A percentile compares a stretch with the other conserved stretches of the same genome.
These are phyloP conservation scores for Alternaria angustiovoidea DNA, from an alignment of 2,329 filamentous ascomycete species.

Conservation along the genomic window DNA sequence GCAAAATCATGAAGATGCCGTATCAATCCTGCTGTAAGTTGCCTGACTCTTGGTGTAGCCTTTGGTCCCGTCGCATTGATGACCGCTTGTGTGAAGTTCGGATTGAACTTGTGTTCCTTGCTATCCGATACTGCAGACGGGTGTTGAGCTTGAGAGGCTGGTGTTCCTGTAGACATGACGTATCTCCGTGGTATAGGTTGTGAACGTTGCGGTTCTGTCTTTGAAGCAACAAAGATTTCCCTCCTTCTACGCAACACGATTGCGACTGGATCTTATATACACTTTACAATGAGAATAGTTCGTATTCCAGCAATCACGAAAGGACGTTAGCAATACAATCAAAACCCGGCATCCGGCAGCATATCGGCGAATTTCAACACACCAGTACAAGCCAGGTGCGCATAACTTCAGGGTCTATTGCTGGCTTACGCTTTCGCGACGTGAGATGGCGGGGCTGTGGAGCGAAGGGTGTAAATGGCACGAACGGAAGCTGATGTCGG, in stretches of 20 bases:
- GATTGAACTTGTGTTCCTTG: constrained; percentile 66
- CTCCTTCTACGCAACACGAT: not conserved
- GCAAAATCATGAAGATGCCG: constrained; percentile 80
- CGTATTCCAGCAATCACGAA: constrained; percentile 2
- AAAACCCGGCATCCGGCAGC: constrained; percentile 7
- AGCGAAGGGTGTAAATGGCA: constrained; percentile 9
- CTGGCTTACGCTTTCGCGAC: not conserved
- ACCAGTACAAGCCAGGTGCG: constrained; percentile 1
- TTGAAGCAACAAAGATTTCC: not conserved
- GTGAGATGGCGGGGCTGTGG: constrained; percentile 24
- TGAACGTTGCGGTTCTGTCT: not conserved
- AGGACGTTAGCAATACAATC: not conserved
- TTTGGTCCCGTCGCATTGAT: constrained; percentile 77
- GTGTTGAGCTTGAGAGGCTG: not conserved
- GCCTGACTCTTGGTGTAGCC: constrained; percentile 68
- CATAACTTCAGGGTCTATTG: not conserved
- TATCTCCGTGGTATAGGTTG: not conserved
- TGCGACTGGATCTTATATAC: not conserved
- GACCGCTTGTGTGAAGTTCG: constrained; percentile 77
- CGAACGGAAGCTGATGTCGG: constrained; percentile 28
- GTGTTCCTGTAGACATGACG: constrained; percentile 4
- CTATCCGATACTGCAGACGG: constrained; percentile 20
- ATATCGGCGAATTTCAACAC: constrained; percentile 6
- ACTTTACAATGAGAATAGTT: not conserved
- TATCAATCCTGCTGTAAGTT: constrained; percentile 71